Base-by-base conservation (phyloP, 2,329 filamentous ascomycete species). In the Claviceps purpurea region DNA sequence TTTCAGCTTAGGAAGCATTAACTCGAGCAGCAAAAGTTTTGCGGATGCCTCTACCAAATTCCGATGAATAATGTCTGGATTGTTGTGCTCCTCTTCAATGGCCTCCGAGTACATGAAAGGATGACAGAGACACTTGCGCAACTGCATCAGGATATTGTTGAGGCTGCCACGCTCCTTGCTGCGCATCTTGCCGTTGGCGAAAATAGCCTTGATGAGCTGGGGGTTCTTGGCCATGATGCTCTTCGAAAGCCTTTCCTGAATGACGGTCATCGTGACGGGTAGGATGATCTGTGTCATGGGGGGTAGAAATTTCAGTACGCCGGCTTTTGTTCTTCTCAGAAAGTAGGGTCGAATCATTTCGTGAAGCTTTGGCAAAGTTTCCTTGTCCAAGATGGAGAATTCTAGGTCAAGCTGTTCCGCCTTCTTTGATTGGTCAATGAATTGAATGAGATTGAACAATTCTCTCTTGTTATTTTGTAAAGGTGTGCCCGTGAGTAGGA, bases 381-480 rank as follows among this genome's bases (percentile, higher is more conserved):
- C 85, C 48, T 85, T 83, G 8, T 87, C 89, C 49, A 97, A 74
- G n/a, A 86, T 80, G 5, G 73, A 73, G 62, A 88, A 97, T 60
- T 88, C 72, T 52, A 78, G 73, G 60, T 97, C 91, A 2, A 97
- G 72, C 20, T 77, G 69, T 38, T 79, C 79, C 0, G 93, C 90
- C 59, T 89, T 78, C 47, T 75, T 70, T 1, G 70, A 73, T 6
- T 81, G 77, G 61, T 98, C 89, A 44, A 96, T 77, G 65, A 98
- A 98, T 58, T 97, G 91, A 4, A 98, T 71, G n/a, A 98, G 74
- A 62, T 96, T 98, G 72, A 97, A 97, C 0, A 98, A 73, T 65
- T 98, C 93, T 47, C 89, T 79, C 58, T 89, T 87, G 64, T 96
- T 97, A 68, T 98, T 98, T 61, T 98, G 93, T 13, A 98, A 70